Conservation (phyloP, 2,329 filamentous ascomycete genomes). For the Hawksworthiomyces lignivorus region DNA sequence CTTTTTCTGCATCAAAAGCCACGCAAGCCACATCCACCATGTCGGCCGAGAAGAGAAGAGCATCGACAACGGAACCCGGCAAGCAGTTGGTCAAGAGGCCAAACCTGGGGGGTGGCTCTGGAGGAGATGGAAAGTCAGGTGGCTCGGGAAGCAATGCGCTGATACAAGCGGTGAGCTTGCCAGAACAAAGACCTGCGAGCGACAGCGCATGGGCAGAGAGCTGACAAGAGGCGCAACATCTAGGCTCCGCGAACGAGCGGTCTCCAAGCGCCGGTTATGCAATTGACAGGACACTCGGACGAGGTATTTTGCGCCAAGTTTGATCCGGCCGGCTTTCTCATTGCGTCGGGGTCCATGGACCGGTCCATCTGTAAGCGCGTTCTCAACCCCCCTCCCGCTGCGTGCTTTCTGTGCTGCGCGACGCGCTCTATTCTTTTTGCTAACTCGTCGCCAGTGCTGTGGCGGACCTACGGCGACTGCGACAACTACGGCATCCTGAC, state of each 20-base stretch:
- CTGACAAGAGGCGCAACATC: neutral
- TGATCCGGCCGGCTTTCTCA: conserved; percentile 76
- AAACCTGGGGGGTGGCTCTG: conserved; percentile 52
- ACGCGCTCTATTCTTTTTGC: neutral
- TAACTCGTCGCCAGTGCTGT: conserved; percentile 58
- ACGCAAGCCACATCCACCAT: conserved; percentile 44
- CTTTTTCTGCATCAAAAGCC: too few relatives aligned
- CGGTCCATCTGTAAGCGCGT: conserved; percentile 66
- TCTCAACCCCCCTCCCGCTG: too few relatives aligned
- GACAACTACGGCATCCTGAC: conserved; percentile 87
- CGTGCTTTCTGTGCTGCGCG: too few relatives aligned
- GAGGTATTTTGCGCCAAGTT: conserved; percentile 91
- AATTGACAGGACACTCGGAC: conserved; percentile 72
- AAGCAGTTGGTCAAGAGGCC: conserved; percentile 85
- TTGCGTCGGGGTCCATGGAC: conserved; percentile 95
- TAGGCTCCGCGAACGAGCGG: conserved; percentile 73
- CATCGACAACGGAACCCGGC: conserved; percentile 67
- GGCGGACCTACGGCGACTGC: conserved; percentile 86
- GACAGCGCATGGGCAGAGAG: neutral
- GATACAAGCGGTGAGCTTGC: conserved; percentile 41
- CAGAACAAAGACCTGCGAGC: neutral
- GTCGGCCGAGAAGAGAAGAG: conserved; percentile 91
- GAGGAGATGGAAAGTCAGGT: conserved; percentile 32
- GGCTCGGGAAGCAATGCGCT: conserved; percentile 34
- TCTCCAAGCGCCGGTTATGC: conserved; percentile 88